Percentiles rank a stretch among this genome's conserved stretches.
Evolutionary conservation across 306 rosid species (phyloP).

Genomic region (Bauhinia variegata): DNA sequence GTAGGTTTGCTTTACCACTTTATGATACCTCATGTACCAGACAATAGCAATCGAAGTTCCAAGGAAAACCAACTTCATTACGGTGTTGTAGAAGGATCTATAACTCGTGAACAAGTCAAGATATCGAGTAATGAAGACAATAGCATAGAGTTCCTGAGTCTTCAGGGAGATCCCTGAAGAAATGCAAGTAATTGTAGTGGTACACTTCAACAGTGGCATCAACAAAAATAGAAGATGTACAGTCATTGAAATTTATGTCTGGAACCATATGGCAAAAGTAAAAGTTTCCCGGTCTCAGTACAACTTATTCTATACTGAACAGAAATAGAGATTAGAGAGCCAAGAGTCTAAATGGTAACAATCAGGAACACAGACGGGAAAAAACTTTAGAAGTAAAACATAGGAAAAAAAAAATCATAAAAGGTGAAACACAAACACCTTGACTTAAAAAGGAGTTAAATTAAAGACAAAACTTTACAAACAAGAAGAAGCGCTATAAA

Average conservation of each 20-base stretch:
- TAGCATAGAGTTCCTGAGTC: conserved; percentile 50
- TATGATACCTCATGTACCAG: conserved; percentile 52
- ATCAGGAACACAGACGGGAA: too few species aligned
- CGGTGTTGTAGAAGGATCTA: conserved; percentile 38
- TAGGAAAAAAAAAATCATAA: too few species aligned
- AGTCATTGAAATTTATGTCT: not conserved
- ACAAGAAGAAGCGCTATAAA: not conserved
- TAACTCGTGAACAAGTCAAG: conserved; percentile 36
- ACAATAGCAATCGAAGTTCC: conserved; percentile 42
- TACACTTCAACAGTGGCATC: not conserved
- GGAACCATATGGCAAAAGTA: not conserved
- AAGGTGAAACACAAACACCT: too few species aligned
- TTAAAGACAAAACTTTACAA: not conserved
- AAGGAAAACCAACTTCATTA: conserved; percentile 33
- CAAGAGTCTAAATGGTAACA: not conserved
- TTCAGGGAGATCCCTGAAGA: conserved; percentile 43
- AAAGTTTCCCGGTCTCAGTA: not conserved
- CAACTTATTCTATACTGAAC: not conserved
- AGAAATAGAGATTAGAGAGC: not conserved
- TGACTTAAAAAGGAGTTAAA: not conserved
- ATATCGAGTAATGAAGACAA: conserved; percentile 47
- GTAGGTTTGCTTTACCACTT: conserved; percentile 50
- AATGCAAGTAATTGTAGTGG: not conserved
- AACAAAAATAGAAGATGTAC: not conserved
- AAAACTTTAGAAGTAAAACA: too few species aligned